Conservation (phyloP, 208 protist genomes). For the Lotmaria passim region DNA sequence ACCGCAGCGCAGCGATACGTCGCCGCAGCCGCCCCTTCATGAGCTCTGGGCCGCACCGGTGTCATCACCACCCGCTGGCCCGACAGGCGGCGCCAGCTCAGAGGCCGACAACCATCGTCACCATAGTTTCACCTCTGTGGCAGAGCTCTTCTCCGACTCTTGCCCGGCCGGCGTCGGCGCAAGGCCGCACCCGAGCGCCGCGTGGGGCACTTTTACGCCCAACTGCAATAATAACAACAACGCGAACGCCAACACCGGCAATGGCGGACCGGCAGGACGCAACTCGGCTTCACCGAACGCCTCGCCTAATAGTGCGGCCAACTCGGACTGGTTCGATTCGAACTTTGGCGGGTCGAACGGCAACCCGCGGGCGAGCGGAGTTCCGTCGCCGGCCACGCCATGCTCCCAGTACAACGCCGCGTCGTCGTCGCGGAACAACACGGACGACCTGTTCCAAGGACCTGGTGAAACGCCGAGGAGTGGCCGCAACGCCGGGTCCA, state of each 20-base stretch:
- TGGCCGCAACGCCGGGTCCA: slow-evolving; percentile 8
- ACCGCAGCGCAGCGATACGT: not conserved
- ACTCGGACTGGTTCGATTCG: slow-evolving; percentile 24
- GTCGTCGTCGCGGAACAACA: slow-evolving; percentile 15
- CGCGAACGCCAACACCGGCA: not conserved
- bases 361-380: not conserved
- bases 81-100: not conserved
- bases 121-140: slow-evolving; percentile 15
- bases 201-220: slow-evolving; percentile 2
- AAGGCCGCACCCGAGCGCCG: not conserved
- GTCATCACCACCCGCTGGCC: slow-evolving; percentile 9
- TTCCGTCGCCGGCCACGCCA: slow-evolving; percentile 17
- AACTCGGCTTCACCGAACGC: not conserved
- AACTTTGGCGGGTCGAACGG: slow-evolving; percentile 21
- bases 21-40: slow-evolving; percentile 28
- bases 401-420: not conserved
- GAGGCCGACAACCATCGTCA: not conserved
- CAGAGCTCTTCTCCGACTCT: slow-evolving; percentile 29
- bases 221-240: slow-evolving; percentile 7
- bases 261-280: too few species aligned
- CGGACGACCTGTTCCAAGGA: slow-evolving; percentile 36
- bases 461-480: not conserved
- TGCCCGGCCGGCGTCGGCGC: not conserved
- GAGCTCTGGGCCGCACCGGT: slow-evolving; percentile 57
- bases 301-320: slow-evolving; percentile 10